Evolutionary conservation across 2,329 filamentous ascomycete species (phyloP), one percentile per base, ranked within the genome.

Genomic region (Bipolaris victoriae): DNA sequence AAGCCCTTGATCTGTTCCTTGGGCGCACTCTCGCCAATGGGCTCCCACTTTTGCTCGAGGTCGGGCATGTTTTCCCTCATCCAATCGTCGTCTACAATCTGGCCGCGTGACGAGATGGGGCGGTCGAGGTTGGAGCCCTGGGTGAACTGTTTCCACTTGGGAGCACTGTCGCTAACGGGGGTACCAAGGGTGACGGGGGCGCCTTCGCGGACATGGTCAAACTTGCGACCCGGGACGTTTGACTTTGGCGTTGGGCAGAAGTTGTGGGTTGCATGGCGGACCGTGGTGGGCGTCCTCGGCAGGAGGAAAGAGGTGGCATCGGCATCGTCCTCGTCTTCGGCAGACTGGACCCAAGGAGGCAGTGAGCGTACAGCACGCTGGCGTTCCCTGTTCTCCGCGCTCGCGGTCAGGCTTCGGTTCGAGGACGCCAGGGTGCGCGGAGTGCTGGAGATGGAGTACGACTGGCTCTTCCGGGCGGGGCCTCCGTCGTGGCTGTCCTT

Each of bases 1-100:
- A 82, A 82, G 41, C 80, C 79, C 60, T 76, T 80, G 58, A 78
- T 73, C 48, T 80, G 79, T 59, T 82, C 76, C 44, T 77, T 78
- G 57, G 80, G 78, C 36, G 83, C 79, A 26, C 83, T 80, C 56
- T 81, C 77, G 61, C 86, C 83, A 24, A 81, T 80, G 43, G 81
- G 82, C 44, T 84, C 76, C 85, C 86, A 89, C 15, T 74, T 76
- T 35, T 74, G 71, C 54, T 78, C 74, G 31, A 80, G 74, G 52
- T 82, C 78, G 3, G 80, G 76, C 70, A 82, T 74, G 67, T 83
- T 81, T 64, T 79, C 76, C 56, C 77, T 75, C 73, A 82, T 78
- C 81, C 81, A 83, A 37, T 76, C 75, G 52, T 77, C 74, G 57
- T 77, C 67, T 26, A 78, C 72, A 13, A 78, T 70, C 62, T 70